These are phyloP conservation scores for Phtheirospermum japonicum DNA, from an alignment of 257 asterid species.

Conservation along the genomic window DNA sequence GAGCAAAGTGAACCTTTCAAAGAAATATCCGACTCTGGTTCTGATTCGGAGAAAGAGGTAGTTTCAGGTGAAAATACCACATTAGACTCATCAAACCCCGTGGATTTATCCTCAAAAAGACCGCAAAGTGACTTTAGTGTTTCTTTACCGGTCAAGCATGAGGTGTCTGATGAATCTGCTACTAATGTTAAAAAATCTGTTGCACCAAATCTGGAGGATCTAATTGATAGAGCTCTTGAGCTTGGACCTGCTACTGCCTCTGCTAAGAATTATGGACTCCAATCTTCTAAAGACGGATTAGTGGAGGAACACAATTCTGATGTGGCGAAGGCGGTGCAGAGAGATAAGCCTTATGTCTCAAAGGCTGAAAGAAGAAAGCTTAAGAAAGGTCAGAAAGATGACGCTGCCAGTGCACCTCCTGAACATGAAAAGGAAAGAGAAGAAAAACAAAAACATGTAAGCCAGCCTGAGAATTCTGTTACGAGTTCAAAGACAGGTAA, in stretches of 20 bases:
- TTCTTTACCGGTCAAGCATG: slow-evolving; percentile 35
- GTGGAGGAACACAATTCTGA: slow-evolving; percentile 39
- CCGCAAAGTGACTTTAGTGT: slow-evolving; percentile 29
- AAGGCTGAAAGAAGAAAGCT: slow-evolving; percentile 93
- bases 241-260: slow-evolving; percentile 75
- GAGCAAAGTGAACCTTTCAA: slow-evolving; percentile 54
- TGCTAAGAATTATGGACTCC: slow-evolving; percentile 57
- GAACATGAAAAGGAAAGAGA: slow-evolving; percentile 39
- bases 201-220: slow-evolving; percentile 70
- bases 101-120: slow-evolving; percentile 36
- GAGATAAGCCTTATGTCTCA: slow-evolving; percentile 82
- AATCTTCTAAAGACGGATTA: slow-evolving; percentile 42
- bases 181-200: slow-evolving; percentile 32
- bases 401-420: slow-evolving; percentile 28
- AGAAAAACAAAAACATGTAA: slow-evolving; percentile 33
- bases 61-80: slow-evolving; percentile 36
- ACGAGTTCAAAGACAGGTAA: slow-evolving; percentile 40
- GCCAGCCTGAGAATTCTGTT: slow-evolving; percentile 35
- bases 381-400: slow-evolving; percentile 78
- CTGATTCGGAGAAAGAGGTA: slow-evolving; percentile 69
- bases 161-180: slow-evolving; percentile 34
- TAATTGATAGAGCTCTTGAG: slow-evolving; percentile 92
- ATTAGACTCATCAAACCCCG: slow-evolving; percentile 37
- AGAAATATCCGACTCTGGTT: slow-evolving; percentile 64
- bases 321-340: slow-evolving; percentile 38